Evolutionary conservation across 148 eudicot genomes (phyloP).

Genomic region (Beta vulgaris): DNA sequence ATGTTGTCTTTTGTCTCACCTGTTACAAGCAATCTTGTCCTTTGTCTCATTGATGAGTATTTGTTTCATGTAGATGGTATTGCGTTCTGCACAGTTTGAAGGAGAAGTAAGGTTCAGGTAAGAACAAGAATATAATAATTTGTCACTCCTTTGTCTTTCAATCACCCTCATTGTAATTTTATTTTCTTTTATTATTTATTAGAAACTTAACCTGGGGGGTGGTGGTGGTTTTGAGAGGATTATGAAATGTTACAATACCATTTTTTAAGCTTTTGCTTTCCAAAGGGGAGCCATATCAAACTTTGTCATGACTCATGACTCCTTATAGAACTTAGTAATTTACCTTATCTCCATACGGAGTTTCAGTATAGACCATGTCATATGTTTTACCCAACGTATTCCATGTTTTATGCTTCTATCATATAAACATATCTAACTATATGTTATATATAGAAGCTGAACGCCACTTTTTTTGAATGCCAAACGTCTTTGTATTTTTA

Average conservation of each 20-base stretch:
- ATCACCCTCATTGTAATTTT: not conserved
- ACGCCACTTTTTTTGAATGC: no score
- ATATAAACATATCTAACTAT: not conserved
- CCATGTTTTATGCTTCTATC: slow-evolving; percentile 10
- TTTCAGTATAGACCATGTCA: no score
- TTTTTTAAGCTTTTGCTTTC: no score
- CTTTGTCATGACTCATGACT: not conserved
- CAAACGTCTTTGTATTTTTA: no score
- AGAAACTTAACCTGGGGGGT: not conserved
- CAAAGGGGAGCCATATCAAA: no score
- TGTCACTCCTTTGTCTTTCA: not conserved
- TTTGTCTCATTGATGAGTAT: slow-evolving; percentile 1
- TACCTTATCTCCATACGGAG: not conserved
- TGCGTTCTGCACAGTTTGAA: slow-evolving; percentile 72
- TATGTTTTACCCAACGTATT: no score
- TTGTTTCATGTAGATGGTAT: slow-evolving; percentile 46
- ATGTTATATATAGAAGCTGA: no score
- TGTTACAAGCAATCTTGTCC: not conserved
- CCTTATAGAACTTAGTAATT: no score
- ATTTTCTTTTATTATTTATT: not conserved
- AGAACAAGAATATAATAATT: slow-evolving; percentile 4
- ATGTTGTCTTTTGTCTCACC: not conserved
- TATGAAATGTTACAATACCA: no score
- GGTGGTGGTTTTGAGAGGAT: not conserved
- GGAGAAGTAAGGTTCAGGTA: slow-evolving; percentile 94